A percentile compares a stretch with the other conserved stretches of the same genome.
Evolutionary conservation across 371 early-diverging fungal genomes (phyloP).

Genomic region (Smittium culicis): DNA sequence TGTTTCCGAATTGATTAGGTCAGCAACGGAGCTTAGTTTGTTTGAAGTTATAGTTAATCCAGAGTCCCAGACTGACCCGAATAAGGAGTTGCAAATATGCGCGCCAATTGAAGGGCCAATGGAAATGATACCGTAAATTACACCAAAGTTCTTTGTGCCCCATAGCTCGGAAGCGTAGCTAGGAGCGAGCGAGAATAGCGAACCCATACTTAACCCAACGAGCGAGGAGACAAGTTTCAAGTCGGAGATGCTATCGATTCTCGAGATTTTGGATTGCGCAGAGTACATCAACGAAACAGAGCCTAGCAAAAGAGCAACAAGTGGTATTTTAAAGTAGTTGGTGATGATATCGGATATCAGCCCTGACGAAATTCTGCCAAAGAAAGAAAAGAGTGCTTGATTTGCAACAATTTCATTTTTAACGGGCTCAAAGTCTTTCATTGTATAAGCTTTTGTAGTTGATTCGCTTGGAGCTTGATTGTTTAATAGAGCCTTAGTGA

Average conservation of each 20-base stretch:
- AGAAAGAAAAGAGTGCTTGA: conserved; percentile 31
- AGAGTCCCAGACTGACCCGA: conserved; percentile 29
- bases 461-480: not conserved
- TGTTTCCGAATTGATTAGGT: not conserved
- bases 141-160: conserved; percentile 34
- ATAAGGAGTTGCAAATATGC: conserved; percentile 30
- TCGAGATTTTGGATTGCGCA: conserved; percentile 19
- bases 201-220: conserved; percentile 28
- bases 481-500: conserved; percentile 23
- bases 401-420: conserved; percentile 31
- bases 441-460: conserved; percentile 3
- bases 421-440: conserved; percentile 22
- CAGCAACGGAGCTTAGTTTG: not conserved
- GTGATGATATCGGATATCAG: conserved; percentile 29
- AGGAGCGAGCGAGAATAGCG: conserved; percentile 30
- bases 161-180: conserved; percentile 31
- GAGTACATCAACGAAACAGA: conserved; percentile 23
- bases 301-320: conserved; percentile 18
- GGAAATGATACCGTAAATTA: conserved; percentile 32
- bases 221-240: conserved; percentile 20
- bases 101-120: conserved; percentile 33
- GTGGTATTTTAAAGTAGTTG: conserved; percentile 23
- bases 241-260: conserved; percentile 16
- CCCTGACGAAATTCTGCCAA: conserved; percentile 20
- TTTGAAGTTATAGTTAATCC: too few relatives aligned